A percentile compares a stretch with the other conserved stretches of the same genome.
Evolutionary conservation across 371 early-diverging fungal species (phyloP).

Genomic region (Cokeromyces recurvatus): DNA sequence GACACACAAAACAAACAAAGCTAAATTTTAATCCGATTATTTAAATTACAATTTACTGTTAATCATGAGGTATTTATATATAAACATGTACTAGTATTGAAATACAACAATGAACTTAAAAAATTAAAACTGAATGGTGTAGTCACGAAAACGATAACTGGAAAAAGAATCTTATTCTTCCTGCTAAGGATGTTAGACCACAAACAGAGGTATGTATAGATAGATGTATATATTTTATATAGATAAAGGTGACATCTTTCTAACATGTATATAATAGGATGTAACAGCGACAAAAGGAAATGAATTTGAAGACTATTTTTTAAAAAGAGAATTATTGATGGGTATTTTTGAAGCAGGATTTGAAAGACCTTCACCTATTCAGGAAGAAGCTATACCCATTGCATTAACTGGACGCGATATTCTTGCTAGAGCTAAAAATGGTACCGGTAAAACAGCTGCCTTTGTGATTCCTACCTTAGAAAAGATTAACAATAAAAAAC

Average conservation of each 20-base stretch:
- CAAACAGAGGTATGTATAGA: conserved; percentile 92
- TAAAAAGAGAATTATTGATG: conserved; percentile 96
- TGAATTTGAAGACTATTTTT: conserved; percentile 96
- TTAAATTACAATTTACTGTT: no score
- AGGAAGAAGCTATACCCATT: conserved; percentile 98
- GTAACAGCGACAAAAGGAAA: conserved; percentile 96
- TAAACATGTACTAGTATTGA: no score
- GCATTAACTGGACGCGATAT: conserved; percentile 95
- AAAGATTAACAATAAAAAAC: conserved; percentile 79
- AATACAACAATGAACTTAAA: no score
- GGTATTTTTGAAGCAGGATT: conserved; percentile 98
- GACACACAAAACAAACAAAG: no score
- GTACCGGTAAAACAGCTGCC: conserved; percentile 98
- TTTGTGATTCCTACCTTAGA: conserved; percentile 95
- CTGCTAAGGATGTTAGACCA: conserved; percentile 80
- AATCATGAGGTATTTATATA: no score
- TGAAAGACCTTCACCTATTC: conserved; percentile 98
- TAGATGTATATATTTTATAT: no score
- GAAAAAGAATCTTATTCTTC: conserved; percentile 72
- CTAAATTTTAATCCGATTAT: no score
- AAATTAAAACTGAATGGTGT: no score
- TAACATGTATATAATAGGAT: conserved; percentile 44
- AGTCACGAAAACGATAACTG: conserved; percentile 68
- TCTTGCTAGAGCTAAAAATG: conserved; percentile 96
- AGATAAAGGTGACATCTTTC: no score